phyloP scores from a whole-genome alignment of 768 basidiomycete species.

The Pholiota conissans region DNA sequence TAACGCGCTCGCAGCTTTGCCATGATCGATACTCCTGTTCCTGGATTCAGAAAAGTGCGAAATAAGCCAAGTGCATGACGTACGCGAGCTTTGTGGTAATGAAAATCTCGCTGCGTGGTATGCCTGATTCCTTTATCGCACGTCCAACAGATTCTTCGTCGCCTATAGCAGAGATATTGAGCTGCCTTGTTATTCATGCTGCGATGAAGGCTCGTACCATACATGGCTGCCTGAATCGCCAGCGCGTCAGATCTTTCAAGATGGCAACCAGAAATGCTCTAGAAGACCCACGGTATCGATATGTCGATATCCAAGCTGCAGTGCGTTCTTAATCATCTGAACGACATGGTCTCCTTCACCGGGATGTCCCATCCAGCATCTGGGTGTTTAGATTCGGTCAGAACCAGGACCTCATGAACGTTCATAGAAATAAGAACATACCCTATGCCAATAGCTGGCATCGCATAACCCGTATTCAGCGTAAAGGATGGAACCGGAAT shows the following conservation, averaged over 20 bases:
- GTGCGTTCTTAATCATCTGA: background rate
- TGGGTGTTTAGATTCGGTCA: background rate
- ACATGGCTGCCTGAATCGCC: background rate
- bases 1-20: background rate
- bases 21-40: constrained; percentile 1
- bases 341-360: constrained; percentile 5
- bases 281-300: background rate
- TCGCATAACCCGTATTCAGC: background rate
- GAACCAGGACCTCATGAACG: background rate
- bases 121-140: constrained; percentile 1
- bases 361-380: constrained; percentile 4
- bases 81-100: constrained; percentile 4
- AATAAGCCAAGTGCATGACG: too few species aligned
- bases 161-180: background rate
- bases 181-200: too few species aligned
- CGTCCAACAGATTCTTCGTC: constrained; percentile 2
- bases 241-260: background rate
- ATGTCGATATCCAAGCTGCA: background rate
- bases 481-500: background rate
- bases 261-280: background rate
- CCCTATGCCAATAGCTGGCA: constrained; percentile 2
- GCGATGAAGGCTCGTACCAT: background rate
- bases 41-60: background rate
- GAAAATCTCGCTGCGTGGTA: constrained; percentile 2
- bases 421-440: background rate